Conservation (phyloP, 176 grass and related monocot species). For the Aegilops umbellulata region DNA sequence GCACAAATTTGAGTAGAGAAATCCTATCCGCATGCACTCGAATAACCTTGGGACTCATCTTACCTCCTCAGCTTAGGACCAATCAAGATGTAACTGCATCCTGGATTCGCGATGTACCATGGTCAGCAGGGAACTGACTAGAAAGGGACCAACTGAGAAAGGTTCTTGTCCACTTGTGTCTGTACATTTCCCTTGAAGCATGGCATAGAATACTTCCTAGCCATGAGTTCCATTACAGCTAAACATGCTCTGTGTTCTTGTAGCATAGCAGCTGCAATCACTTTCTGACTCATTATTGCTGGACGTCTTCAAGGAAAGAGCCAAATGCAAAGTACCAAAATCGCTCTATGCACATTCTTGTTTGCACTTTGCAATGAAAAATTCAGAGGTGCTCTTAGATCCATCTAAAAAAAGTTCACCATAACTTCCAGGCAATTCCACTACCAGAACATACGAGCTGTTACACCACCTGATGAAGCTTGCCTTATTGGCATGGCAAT, state of each 20-base stretch:
- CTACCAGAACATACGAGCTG: neutral
- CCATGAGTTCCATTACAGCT: conserved; percentile 32
- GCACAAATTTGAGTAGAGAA: neutral
- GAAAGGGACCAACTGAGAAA: neutral
- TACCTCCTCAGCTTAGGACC: neutral
- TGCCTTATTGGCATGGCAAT: conserved; percentile 23
- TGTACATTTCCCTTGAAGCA: conserved; percentile 26
- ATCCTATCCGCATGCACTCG: neutral
- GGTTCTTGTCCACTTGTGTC: conserved; percentile 25
- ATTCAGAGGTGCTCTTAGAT: neutral
- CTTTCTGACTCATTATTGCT: conserved; percentile 16
- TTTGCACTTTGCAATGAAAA: neutral
- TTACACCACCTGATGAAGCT: neutral
- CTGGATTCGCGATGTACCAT: neutral
- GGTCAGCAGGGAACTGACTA: conserved; percentile 29
- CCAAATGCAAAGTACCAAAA: neutral
- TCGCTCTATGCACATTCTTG: neutral
- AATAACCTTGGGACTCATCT: neutral
- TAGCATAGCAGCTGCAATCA: neutral
- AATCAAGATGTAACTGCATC: neutral
- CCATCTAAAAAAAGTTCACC: neutral
- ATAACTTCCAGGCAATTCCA: neutral
- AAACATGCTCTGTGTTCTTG: neutral
- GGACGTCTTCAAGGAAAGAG: neutral
- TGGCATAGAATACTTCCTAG: conserved; percentile 26